A percentile compares a stretch with the other conserved stretches of the same genome.
These are phyloP conservation scores for Sporisorium graminicola DNA, from an alignment of 1,284 basidiomycete species.

Conservation along the genomic window DNA sequence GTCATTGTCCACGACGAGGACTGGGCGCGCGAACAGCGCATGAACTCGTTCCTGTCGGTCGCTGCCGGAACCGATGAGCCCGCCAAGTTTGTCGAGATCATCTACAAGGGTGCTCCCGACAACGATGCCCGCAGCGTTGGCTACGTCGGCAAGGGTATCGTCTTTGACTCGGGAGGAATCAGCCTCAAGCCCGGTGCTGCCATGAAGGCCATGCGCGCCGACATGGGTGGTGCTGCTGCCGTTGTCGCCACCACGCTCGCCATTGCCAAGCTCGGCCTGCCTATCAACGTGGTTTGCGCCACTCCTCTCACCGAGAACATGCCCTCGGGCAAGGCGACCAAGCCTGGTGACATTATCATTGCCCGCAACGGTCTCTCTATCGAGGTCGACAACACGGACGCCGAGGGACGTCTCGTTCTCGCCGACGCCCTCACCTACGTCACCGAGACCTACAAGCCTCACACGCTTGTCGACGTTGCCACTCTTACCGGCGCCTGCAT, in stretches of 20 bases:
- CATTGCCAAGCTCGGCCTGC: constrained; percentile 83
- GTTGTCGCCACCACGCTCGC: constrained; percentile 81
- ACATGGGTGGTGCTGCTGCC: constrained; percentile 76
- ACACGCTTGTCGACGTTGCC: constrained; percentile 86
- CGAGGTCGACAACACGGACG: constrained; percentile 89
- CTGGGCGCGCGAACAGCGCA: constrained; percentile 86
- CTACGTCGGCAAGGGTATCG: constrained; percentile 82
- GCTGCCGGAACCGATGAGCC: constrained; percentile 85
- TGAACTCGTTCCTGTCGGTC: constrained; percentile 90
- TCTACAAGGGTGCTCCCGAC: constrained; percentile 81
- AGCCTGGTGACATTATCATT: constrained; percentile 84
- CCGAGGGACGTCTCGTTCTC: constrained; percentile 83
- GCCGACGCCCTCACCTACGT: constrained; percentile 86
- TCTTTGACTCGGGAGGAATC: constrained; percentile 84
- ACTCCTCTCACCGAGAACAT: constrained; percentile 85
- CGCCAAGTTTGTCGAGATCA: constrained; percentile 87
- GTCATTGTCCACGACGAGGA: constrained; percentile 82
- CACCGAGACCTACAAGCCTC: constrained; percentile 82
- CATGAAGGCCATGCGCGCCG: constrained; percentile 73
- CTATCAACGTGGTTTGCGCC: constrained; percentile 81
- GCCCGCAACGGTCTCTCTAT: constrained; percentile 90
- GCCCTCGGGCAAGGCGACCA: constrained; percentile 79
- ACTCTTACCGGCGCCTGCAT: constrained; percentile 77
- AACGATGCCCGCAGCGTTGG: constrained; percentile 77
- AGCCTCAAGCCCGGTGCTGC: constrained; percentile 80